Percentiles rank a stretch among this genome's conserved stretches.
Evolutionary conservation across 305 asterid genomes (phyloP).

Genomic region (Fraxinus floribunda): DNA sequence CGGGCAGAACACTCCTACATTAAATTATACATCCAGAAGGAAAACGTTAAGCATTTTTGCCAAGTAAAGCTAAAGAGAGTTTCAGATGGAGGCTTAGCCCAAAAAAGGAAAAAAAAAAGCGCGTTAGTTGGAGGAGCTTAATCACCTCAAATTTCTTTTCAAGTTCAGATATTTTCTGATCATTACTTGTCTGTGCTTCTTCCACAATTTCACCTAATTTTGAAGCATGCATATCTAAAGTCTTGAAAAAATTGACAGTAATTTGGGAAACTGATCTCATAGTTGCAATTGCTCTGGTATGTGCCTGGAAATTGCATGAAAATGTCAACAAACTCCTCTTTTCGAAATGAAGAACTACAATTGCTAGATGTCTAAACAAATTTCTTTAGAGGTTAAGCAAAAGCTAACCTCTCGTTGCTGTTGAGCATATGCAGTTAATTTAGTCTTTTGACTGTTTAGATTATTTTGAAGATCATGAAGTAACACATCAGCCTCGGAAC

Average conservation of each 20-base stretch:
- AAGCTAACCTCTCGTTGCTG: conserved; percentile 76
- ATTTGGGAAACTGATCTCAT: conserved; percentile 78
- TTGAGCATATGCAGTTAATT: conserved; percentile 65
- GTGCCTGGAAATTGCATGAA: conserved; percentile 63
- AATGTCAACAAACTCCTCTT: conserved; percentile 4
- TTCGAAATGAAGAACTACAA: conserved; percentile 13
- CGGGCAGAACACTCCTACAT: conserved; percentile 84
- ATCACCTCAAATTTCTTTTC: conserved; percentile 95
- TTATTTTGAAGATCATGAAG: conserved; percentile 87
- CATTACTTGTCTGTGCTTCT: conserved; percentile 72
- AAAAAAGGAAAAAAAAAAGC: neutral
- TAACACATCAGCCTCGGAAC: conserved; percentile 80
- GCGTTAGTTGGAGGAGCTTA: neutral
- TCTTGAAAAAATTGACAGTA: conserved; percentile 67
- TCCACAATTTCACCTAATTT: conserved; percentile 76
- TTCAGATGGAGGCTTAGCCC: neutral
- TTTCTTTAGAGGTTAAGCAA: conserved; percentile 5
- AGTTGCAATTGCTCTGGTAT: conserved; percentile 71
- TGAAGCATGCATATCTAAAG: conserved; percentile 74
- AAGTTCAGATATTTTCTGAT: conserved; percentile 76
- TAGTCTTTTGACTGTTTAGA: conserved; percentile 74
- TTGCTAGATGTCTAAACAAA: neutral
- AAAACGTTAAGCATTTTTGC: conserved; percentile 1
- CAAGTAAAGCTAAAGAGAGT: conserved; percentile 10
- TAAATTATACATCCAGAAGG: conserved; percentile 19